These are phyloP conservation scores for Chlamydomonas urium DNA, from an alignment of 139 green algal genomes.

Conservation along the genomic window DNA sequence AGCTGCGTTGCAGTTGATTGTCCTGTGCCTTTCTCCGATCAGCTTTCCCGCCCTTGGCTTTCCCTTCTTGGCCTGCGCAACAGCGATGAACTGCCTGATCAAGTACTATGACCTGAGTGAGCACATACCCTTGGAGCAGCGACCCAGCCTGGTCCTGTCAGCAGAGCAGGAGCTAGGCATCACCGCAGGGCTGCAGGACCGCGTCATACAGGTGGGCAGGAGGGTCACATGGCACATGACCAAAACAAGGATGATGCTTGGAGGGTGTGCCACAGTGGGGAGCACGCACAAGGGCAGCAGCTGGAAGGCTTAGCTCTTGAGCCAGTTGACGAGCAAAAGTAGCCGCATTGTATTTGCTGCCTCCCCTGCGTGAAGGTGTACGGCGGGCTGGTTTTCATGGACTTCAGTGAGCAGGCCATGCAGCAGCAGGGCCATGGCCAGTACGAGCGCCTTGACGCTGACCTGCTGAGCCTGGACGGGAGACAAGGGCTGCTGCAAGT, in stretches of 20 bases:
- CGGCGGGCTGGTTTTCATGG: conserved; percentile 77
- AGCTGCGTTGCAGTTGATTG: not conserved
- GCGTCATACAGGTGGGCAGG: conserved; percentile 16
- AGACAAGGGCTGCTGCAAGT: conserved; percentile 47
- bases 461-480: conserved; percentile 41
- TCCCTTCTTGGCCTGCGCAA: not conserved
- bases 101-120: conserved; percentile 53
- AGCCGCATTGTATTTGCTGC: too few species aligned
- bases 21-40: not conserved
- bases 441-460: conserved; percentile 51
- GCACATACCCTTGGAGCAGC: conserved; percentile 45
- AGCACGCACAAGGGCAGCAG: too few species aligned
- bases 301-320: too few species aligned
- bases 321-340: too few species aligned
- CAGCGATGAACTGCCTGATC: conserved; percentile 80
- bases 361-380: conserved; percentile 15
- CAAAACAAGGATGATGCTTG: too few species aligned
- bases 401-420: conserved; percentile 52
- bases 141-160: conserved; percentile 65
- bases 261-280: too few species aligned
- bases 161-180: conserved; percentile 84
- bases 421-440: conserved; percentile 24
- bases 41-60: not conserved
- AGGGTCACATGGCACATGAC: too few species aligned
- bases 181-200: conserved; percentile 71